Base-by-base conservation (phyloP, 139 green algal genomes). In the Dunaliella sp. region DNA sequence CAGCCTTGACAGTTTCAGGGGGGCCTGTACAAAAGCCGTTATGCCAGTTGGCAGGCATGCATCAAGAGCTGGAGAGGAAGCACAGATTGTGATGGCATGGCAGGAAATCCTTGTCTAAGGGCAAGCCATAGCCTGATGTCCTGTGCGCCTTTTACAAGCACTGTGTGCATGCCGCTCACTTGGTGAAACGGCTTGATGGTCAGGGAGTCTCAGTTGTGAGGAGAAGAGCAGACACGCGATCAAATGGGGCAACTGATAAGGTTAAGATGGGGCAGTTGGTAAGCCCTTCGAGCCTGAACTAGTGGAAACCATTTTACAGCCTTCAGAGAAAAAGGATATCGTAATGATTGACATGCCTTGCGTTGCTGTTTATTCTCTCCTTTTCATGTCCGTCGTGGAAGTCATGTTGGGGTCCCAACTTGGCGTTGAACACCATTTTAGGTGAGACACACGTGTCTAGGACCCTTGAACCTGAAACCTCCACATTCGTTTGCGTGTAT, bases 181-280 rank as follows among this genome's bases (percentile, higher is more conserved):
- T n/a, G n/a, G n/a, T n/a, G n/a, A n/a, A n/a, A n/a, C n/a, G n/a
- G n/a, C n/a, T n/a, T n/a, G n/a, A n/a, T n/a, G n/a, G n/a, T n/a
- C n/a, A n/a, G n/a, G n/a, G n/a, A n/a, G 59, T 2, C 78, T 12
- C 65, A 90, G 87, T 72, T 36, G 86, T 34, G 0, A 82, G 77
- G 12, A 72, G 59, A 1, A 30, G 84, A n/a, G 48, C 7, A 65
- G 48, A 65, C 48, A 65, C 16, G 7, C 48, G 48, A 16, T 65
- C 48, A 65, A 65, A 65, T 65, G 7, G 48, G 16, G 7, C 16
- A 16, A 16, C 48, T 65, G 48, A 7, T 48, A 38, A 82, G 33
- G 31, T 26, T 48, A 37, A 48, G 31, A 3, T 48, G 33, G 34
- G 79, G 30, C 79, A 34, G 3, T 65, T n/a, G 31, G 79, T 65